Base-by-base conservation (phyloP, 805 yeast genomes). In the Danielozyma ontarioensis region DNA sequence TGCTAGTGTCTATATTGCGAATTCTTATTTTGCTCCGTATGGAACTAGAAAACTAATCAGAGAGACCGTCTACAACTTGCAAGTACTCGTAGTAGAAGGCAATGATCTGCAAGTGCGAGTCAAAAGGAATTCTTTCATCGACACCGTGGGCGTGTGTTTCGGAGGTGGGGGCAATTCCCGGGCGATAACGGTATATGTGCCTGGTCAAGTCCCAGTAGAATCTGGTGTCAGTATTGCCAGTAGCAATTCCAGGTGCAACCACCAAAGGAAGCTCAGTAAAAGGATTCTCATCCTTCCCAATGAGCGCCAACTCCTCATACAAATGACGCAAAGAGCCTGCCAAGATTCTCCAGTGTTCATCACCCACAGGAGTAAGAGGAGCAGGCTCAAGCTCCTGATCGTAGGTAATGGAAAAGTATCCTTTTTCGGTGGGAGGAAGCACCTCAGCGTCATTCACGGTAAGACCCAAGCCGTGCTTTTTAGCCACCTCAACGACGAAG, bases 311-410 rank as follows among this genome's bases (percentile, higher is more conserved):
- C 25, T 79, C 80, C 52, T 80, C 85, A 48, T 74, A 75, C 30
- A 83, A 69, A 37, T 75, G 72, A 41, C 80, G 71, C 24, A 79
- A 62, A 13, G 80, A 68, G 10, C 90, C 90, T 0, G 82, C 71
- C 35, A 83, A 67, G 19, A 61, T 45, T 11, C 63, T 59, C 84
- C 85, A 82, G 11, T 65, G 55, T 1, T 57, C 60, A 25, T 65
- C 70, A 21, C 61, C 41, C 6, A 50, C 40, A 1, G 83, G 83
- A 0, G 80, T 61, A 1, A 67, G 49, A 1, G 80, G 79, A 0
- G 84, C 76, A 2, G 78, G 76, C 29, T 72, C 76, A 25, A 71
- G 50, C 2, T 48, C 38, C 19, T 44, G 41, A 8, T 27, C 44
- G 13, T 50, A 29, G 4, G 27, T 14, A 17, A 75, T 43, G 27